Conservation (phyloP, 352 stramenopile genomes). For the Pythium sp. region DNA sequence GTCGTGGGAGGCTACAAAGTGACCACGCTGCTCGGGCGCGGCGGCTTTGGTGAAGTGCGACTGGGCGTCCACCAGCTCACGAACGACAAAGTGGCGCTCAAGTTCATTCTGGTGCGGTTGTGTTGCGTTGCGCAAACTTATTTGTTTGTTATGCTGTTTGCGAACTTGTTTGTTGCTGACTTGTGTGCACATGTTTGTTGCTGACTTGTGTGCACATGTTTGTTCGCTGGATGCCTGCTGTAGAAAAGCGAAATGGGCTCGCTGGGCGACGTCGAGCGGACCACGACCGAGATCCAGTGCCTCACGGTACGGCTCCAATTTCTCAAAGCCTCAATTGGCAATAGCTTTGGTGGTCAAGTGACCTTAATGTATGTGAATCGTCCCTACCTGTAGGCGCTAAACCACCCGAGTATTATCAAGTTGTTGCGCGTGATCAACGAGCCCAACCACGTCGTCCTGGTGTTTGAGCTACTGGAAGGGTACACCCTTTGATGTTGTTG, state of each 20-base stretch:
- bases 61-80: conserved; percentile 82
- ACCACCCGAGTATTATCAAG: conserved; percentile 89
- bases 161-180: conserved; percentile 8
- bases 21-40: conserved; percentile 67
- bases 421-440: conserved; percentile 84
- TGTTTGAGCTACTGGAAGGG: conserved; percentile 86
- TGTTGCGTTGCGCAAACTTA: not conserved
- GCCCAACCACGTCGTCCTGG: conserved; percentile 81
- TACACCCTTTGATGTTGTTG: conserved; percentile 13
- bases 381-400: conserved; percentile 43
- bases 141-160: too few species aligned
- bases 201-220: too few species aligned
- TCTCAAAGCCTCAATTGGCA: too few species aligned
- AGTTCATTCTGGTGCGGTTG: conserved; percentile 77
- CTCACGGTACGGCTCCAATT: conserved; percentile 42
- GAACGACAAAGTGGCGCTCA: conserved; percentile 84
- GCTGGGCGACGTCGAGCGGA: conserved; percentile 84
- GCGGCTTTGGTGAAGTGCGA: conserved; percentile 79
- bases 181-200: too few species aligned
- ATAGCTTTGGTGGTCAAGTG: too few species aligned
- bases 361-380: not conserved
- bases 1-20: conserved; percentile 83
- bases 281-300: conserved; percentile 86
- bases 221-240: not conserved
- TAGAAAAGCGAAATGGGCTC: conserved; percentile 87